These are phyloP conservation scores for Pestalotiopsis sp. DNA, from an alignment of 2,329 filamentous ascomycete species.

Conservation along the genomic window DNA sequence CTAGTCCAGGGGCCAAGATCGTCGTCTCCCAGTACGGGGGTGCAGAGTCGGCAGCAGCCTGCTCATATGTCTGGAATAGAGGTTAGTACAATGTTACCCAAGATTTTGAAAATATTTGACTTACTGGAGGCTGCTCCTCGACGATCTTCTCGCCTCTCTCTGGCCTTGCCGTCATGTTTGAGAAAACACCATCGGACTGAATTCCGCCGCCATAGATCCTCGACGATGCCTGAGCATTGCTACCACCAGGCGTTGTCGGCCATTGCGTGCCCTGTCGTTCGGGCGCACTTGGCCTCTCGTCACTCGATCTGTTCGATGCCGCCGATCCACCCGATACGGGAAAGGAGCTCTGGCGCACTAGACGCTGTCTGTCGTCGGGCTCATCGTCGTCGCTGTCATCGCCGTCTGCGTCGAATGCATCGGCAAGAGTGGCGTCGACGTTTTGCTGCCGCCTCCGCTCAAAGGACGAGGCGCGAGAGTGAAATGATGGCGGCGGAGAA, in stretches of 20 bases:
- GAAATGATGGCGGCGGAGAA: slow-evolving; percentile 81
- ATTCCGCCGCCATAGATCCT: slow-evolving; percentile 70
- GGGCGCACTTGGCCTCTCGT: slow-evolving; percentile 16
- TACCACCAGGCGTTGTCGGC: slow-evolving; percentile 30
- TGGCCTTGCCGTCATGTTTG: slow-evolving; percentile 89
- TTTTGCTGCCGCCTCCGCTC: slow-evolving; percentile 38
- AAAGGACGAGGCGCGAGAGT: slow-evolving; percentile 76
- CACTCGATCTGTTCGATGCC: slow-evolving; percentile 16
- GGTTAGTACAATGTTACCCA: slow-evolving; percentile 25
- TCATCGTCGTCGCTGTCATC: slow-evolving; percentile 72
- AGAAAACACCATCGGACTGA: slow-evolving; percentile 94
- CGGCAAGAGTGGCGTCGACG: slow-evolving; percentile 80
- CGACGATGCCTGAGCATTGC: slow-evolving; percentile 33
- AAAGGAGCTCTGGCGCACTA: slow-evolving; percentile 69
- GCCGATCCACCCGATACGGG: slow-evolving; percentile 22
- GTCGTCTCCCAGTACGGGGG: slow-evolving; percentile 99
- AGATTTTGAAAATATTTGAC: slow-evolving; percentile 36
- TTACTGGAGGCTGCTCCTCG: slow-evolving; percentile 90
- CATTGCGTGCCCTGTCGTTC: slow-evolving; percentile 19
- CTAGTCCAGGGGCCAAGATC: slow-evolving; percentile 87
- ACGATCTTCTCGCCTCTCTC: slow-evolving; percentile 72
- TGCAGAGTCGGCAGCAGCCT: slow-evolving; percentile 92
- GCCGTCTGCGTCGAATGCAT: slow-evolving; percentile 85
- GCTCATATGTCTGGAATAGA: slow-evolving; percentile 81
- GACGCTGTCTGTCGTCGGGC: slow-evolving; percentile 78